Base-by-base conservation (phyloP, 768 basidiomycete genomes). In the Rhodocollybia butyracea region DNA sequence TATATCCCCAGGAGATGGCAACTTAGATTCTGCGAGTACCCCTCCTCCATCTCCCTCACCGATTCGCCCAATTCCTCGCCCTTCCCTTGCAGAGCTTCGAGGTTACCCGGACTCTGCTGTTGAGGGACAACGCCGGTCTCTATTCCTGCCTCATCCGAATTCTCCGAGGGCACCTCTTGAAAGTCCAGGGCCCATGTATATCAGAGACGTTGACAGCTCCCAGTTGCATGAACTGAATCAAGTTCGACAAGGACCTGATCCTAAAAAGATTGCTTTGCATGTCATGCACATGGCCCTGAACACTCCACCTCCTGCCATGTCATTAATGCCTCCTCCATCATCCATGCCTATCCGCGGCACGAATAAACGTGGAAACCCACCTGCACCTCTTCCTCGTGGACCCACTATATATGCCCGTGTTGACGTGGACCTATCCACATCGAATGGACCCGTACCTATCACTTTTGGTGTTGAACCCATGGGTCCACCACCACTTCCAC, bases 371-470 rank as follows among this genome's bases (percentile, higher is more conserved):
- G 31, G 31, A 13, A 29, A 26, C 5, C 58, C 59, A 17, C 50
- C 54, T 62, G 10, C 72, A 57, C 54, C 67, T 55, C 52, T 64
- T 66, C 50, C 36, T 3, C 67, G 70, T 7, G 75, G 76, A 10
- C 75, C 77, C 24, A 89, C 89, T 12, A 77, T 91, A 5, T 89
- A 86, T 57, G 88, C 79, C 0, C 68, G 76, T 19, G 82, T 76
- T 21, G 76, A 79, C 22, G 61, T 61, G 13, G 88, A 89, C 54
- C 62, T 91, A 39, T 61, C 60, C 21, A 63, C 52, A 27, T 71
- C 86, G 13, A 63, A 69, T 26, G 80, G 81, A 0, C 87, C 88
- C 1, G 83, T 90, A 0, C 82, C 81, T 0, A 83, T 90, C 41
- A 59, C 73, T 7, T 90, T 85, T 63, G 77, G 77, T 34, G 55